Base-by-base conservation (phyloP, 768 basidiomycete species). In the Lyophyllum atratum region DNA sequence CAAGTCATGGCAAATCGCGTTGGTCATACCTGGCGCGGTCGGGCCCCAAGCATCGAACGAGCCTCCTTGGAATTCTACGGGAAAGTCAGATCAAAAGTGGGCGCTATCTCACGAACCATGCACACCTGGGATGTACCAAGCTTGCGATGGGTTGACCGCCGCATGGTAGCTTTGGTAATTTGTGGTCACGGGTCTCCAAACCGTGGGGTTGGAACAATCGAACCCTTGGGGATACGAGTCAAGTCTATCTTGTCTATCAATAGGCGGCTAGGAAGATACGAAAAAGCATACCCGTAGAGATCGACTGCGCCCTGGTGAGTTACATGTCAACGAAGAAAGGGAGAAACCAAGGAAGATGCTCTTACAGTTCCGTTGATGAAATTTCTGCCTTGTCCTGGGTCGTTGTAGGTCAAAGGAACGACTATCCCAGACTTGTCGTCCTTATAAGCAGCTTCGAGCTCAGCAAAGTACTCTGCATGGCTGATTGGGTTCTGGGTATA, bases 41-140 rank as follows among this genome's bases (percentile, higher is more conserved):
- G 87, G 85, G 14, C 87, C 92, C 89, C 90, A 94, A 3, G 90
- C 85, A 66, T 93, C 91, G 62, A 85, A 92, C 10, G 89, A 80
- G 5, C 92, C 92, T 12, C 82, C 89, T 76, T 90, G 87, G 66
- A 85, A 87, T 71, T 85, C 76, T 73, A 47, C 31, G 28, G 37
- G 14, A 14, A 24, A n/a, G 21, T 44, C 34, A 42, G 14, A 37
- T 14, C 39, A 31, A 42, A 55, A 31, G 24, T 28, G 29, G 43
- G 54, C 46, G 66, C 58, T 54, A 34, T 17, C 1, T n/a, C 4
- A 6, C 14, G 26, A 46, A n/a, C 17, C 1, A 44, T 11, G 45
- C 70, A 49, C 64, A 86, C 86, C 78, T 12, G 92, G 90, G 60
- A 90, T 77, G 65, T 92, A 93, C 72, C 77, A 85, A 10, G 90